phyloP scores from a whole-genome alignment of 768 basidiomycete species.

The Galerina sulciceps region DNA sequence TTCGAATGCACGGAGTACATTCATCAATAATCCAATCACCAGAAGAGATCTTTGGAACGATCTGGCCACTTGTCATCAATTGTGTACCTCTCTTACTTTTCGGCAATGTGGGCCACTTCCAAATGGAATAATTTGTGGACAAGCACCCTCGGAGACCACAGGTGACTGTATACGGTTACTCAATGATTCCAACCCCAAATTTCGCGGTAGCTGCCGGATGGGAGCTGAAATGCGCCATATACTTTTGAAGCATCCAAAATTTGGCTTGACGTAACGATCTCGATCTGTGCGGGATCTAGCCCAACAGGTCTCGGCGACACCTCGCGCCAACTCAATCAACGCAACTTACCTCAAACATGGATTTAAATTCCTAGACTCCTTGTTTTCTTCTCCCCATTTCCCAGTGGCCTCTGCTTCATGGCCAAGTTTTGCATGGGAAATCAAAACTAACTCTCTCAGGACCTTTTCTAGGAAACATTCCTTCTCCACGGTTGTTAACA shows the following conservation, averaged over 20 bases:
- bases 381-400: slow-evolving; percentile 2
- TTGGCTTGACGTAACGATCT: slow-evolving; percentile 3
- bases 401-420: slow-evolving; percentile 5
- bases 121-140: neutral
- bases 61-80: neutral
- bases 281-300: slow-evolving; percentile 1
- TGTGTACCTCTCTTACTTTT: no score
- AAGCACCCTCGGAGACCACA: slow-evolving; percentile 2
- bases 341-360: neutral
- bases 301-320: neutral
- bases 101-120: slow-evolving; percentile 1
- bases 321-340: neutral
- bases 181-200: slow-evolving; percentile 16
- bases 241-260: slow-evolving; percentile 6
- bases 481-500: slow-evolving; percentile 13
- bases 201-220: neutral
- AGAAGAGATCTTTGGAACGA: neutral
- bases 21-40: neutral
- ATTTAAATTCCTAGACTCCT: neutral
- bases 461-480: slow-evolving; percentile 15
- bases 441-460: slow-evolving; percentile 16
- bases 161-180: neutral
- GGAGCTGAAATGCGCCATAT: slow-evolving; percentile 1
- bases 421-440: slow-evolving; percentile 17
- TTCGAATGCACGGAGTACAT: neutral